Evolutionary conservation across 1,139 yeast species (phyloP).

Genomic region (Nakaseomyces kungkrabaensis): DNA sequence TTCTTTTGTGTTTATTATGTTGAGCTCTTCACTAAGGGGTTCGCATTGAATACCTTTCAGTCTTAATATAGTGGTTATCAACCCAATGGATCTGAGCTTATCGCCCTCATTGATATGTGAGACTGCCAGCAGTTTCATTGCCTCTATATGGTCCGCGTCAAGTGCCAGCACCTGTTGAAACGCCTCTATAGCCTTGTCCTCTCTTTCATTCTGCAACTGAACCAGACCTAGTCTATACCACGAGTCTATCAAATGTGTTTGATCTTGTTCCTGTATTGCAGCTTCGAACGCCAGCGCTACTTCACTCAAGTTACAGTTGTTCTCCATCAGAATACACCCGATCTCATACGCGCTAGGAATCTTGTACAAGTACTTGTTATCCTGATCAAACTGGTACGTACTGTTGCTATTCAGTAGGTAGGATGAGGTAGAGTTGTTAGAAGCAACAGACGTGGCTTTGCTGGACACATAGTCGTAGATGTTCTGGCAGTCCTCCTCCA

Average conservation of each 20-base stretch:
- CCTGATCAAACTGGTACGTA: neutral
- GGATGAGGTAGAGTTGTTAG: neutral
- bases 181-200: constrained; percentile 1
- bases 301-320: constrained; percentile 3
- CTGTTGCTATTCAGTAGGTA: neutral
- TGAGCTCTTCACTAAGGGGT: neutral
- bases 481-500: constrained; percentile 2
- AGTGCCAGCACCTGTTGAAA: constrained; percentile 1
- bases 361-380: neutral
- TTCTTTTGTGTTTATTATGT: neutral
- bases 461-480: constrained; percentile 1
- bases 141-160: neutral
- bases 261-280: constrained; percentile 2
- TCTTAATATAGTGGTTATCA: neutral
- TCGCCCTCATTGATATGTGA: constrained; percentile 1
- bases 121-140: constrained; percentile 3
- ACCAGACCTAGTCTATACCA: constrained; percentile 3
- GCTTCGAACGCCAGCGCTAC: constrained; percentile 3
- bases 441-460: neutral
- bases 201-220: constrained; percentile 3
- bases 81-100: neutral
- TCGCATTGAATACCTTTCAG: neutral
- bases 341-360: constrained; percentile 3
- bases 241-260: neutral
- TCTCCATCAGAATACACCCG: constrained; percentile 4